Evolutionary conservation across 441 rosid genomes (phyloP).

Genomic region (Eruca vesicaria): DNA sequence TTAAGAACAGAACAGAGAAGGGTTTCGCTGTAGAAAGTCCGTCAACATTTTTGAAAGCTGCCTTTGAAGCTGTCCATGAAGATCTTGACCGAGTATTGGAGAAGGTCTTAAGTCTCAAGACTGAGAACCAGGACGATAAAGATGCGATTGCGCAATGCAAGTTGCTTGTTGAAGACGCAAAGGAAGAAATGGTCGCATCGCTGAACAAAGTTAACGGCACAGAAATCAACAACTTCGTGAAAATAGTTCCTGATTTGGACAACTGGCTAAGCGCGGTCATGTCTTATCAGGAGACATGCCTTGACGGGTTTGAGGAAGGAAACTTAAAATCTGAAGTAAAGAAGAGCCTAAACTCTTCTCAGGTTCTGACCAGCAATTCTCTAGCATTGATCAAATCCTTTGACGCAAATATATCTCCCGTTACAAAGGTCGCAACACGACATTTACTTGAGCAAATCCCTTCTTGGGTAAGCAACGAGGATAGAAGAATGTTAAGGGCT

Average conservation of each 20-base stretch:
- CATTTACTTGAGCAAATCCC: slow-evolving; percentile 56
- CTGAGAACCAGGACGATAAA: slow-evolving; percentile 43
- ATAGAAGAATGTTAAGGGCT: slow-evolving; percentile 53
- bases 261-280: slow-evolving; percentile 77
- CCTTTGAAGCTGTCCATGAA: slow-evolving; percentile 44
- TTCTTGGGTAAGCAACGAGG: slow-evolving; percentile 52
- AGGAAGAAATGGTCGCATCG: slow-evolving; percentile 41
- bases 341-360: slow-evolving; percentile 39
- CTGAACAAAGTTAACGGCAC: slow-evolving; percentile 17
- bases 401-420: slow-evolving; percentile 19
- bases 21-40: slow-evolving; percentile 38
- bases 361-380: slow-evolving; percentile 63
- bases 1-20: slow-evolving; percentile 34
- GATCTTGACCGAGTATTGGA: slow-evolving; percentile 39
- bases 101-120: slow-evolving; percentile 38
- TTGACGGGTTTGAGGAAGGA: slow-evolving; percentile 75
- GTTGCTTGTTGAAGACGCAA: slow-evolving; percentile 46
- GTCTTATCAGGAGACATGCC: slow-evolving; percentile 67
- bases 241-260: slow-evolving; percentile 42
- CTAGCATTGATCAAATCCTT: slow-evolving; percentile 53
- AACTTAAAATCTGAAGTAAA: slow-evolving; percentile 44
- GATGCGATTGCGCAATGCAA: slow-evolving; percentile 63
- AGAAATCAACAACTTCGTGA: slow-evolving; percentile 22
- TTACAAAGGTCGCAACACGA: slow-evolving; percentile 23
- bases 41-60: slow-evolving; percentile 41